phyloP scores from a whole-genome alignment of 352 stramenopile genomes.

The Phytophthora idaei region DNA sequence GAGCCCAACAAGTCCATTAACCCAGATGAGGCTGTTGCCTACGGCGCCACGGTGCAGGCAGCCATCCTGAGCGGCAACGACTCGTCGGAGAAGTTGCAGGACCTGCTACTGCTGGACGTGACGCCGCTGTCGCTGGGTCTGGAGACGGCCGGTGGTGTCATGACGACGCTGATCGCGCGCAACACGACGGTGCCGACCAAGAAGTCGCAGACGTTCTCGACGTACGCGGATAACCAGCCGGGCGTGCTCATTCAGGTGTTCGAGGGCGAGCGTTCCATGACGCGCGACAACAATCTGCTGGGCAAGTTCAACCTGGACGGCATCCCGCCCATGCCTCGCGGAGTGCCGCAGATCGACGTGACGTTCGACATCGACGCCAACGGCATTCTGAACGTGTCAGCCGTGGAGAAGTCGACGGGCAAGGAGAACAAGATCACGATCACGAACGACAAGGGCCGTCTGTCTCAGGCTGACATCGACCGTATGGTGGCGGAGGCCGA shows the following conservation, averaged over 20 bases:
- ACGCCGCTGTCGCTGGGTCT: slow-evolving; percentile 87
- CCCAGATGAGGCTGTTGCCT: slow-evolving; percentile 81
- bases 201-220: slow-evolving; percentile 90
- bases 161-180: slow-evolving; percentile 89
- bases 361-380: slow-evolving; percentile 91
- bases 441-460: slow-evolving; percentile 97
- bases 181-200: slow-evolving; percentile 90
- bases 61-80: slow-evolving; percentile 69
- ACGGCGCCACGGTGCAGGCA: slow-evolving; percentile 78
- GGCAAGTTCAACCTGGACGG: slow-evolving; percentile 89
- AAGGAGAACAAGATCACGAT: slow-evolving; percentile 99
- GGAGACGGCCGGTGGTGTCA: slow-evolving; percentile 88
- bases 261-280: slow-evolving; percentile 95
- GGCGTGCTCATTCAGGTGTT: slow-evolving; percentile 91
- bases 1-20: slow-evolving; percentile 85
- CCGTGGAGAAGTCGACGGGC: slow-evolving; percentile 94
- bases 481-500: slow-evolving; percentile 69
- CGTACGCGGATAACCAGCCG: slow-evolving; percentile 88
- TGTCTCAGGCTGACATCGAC: slow-evolving; percentile 98
- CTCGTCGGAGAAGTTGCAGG: slow-evolving; percentile 80
- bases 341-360: slow-evolving; percentile 90
- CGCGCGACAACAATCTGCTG: slow-evolving; percentile 92
- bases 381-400: slow-evolving; percentile 95
- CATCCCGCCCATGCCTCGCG: slow-evolving; percentile 90
- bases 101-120: slow-evolving; percentile 90